Conservation (phyloP, 257 asterid genomes). For the Penstemon eatonii region DNA sequence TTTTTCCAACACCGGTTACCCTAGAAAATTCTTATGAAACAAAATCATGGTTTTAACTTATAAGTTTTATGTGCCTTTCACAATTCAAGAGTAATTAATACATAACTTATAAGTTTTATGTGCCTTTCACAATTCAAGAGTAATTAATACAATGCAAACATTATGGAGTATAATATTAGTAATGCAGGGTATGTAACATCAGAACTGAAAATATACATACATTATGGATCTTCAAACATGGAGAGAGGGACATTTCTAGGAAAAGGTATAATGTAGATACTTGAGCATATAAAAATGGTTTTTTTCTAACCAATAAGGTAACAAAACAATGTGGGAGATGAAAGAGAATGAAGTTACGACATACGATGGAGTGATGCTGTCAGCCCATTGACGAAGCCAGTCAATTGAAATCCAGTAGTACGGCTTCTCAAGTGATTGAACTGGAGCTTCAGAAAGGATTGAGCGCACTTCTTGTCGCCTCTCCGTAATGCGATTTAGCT, state of each 20-base stretch:
- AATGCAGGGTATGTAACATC: conserved; percentile 13
- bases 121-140: background rate
- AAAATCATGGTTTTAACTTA: background rate
- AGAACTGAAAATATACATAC: conserved; percentile 1
- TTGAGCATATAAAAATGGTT: conserved; percentile 14
- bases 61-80: conserved; percentile 17
- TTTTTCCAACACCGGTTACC: conserved; percentile 13
- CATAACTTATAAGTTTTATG: conserved; percentile 15
- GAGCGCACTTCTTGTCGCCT: conserved; percentile 88
- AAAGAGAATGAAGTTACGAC: conserved; percentile 32
- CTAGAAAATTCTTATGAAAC: conserved; percentile 14
- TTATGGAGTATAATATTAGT: background rate
- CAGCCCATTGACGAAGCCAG: conserved; percentile 99
- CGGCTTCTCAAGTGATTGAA: conserved; percentile 54
- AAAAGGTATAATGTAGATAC: conserved; percentile 10
- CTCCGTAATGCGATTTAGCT: conserved; percentile 53
- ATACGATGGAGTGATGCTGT: conserved; percentile 64
- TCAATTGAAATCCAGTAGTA: conserved; percentile 88
- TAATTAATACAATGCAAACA: conserved; percentile 12
- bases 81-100: background rate
- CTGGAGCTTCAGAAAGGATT: conserved; percentile 83
- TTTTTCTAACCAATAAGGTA: conserved; percentile 11
- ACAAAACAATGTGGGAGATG: conserved; percentile 21
- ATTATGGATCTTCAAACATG: background rate
- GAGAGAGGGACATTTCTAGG: background rate